Evolutionary conservation across 2,329 filamentous ascomycete genomes (phyloP), one percentile per base, ranked within the genome.

Genomic region (Xylariaceae sp.): DNA sequence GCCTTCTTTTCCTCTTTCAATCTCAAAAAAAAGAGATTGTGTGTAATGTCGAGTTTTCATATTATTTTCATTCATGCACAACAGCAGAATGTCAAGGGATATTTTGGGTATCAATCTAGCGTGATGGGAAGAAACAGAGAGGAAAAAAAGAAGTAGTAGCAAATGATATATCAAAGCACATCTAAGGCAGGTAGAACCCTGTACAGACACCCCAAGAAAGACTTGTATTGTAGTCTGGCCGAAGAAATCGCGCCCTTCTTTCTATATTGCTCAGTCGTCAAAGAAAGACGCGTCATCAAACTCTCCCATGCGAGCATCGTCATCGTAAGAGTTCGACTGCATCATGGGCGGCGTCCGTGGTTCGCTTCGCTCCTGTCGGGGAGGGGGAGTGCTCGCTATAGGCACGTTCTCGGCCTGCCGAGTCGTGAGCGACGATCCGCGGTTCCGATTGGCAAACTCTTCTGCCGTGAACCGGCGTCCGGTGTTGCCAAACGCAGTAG

Each of bases 331-430:
- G 43, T 68, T 70, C 23, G 69, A 59, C 23, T 66, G 67, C 72
- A 78, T 76, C 73, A 81, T 80, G 0, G 76, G 76, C 18, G 78
- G 77, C 39, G 78, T 82, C 44, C 72, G 65, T 5, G 73, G 74
- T 30, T 64, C 64, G 50, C 50, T 53, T 45, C 54, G 50, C 46
- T 63, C 58, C 41, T 60, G 60, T 16, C 61, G 66, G 15, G 65
- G 65, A 37, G 65, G 64, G 2, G 74, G 69, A 9, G 69, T 71
- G 18, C 57, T 64, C 18, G 57, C 56, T 15, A 57, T 51, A 2
- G 64, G 58, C 47, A 62, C 59, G 43, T 66, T 67, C 37, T 68
- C 68, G 11, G 59, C 61, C 40, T 63, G 60, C 32, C 63, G 57
- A 16, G 60, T 48, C 16, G 59, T 59, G 34, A 59, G 47, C 4